A percentile compares a stretch with the other conserved stretches of the same genome.
phyloP scores from a whole-genome alignment of 441 rosid genomes.

The Omphalea diandra region DNA sequence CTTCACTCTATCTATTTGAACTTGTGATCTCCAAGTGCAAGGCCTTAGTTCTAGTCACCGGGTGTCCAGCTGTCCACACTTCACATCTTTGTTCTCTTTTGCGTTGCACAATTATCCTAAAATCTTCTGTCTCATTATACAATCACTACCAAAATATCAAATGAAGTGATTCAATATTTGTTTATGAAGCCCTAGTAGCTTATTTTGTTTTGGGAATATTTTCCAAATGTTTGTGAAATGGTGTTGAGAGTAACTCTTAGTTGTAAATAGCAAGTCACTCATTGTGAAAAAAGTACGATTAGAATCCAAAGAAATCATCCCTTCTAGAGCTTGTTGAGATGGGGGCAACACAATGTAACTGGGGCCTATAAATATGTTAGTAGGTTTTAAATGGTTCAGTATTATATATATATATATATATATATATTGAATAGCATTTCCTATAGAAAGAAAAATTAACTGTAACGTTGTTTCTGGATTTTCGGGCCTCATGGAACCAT shows the following conservation, averaged over 20 bases:
- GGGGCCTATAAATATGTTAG: neutral
- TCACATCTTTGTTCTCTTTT: neutral
- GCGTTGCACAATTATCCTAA: neutral
- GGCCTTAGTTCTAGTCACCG: neutral
- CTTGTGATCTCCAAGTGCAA: neutral
- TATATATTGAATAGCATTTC: too few species aligned
- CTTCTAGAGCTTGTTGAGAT: neutral
- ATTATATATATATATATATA: too few species aligned
- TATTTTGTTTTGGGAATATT: neutral
- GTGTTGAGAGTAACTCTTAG: neutral
- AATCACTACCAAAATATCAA: neutral
- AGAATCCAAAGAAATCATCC: neutral
- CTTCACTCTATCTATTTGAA: neutral
- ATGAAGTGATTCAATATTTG: neutral
- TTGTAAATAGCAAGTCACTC: neutral
- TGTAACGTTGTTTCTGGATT: too few species aligned
- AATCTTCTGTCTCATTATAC: too few species aligned
- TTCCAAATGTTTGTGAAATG: neutral
- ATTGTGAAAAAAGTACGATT: neutral
- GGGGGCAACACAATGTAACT: neutral
- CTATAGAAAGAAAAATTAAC: too few species aligned
- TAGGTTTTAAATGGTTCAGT: neutral
- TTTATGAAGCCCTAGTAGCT: neutral
- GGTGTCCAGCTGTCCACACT: neutral
- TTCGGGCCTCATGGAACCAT: too few species aligned